Evolutionary conservation across 495 filamentous ascomycete species (phyloP), one percentile per base, ranked within the genome.

Genomic region (Penicillium chermesinum): DNA sequence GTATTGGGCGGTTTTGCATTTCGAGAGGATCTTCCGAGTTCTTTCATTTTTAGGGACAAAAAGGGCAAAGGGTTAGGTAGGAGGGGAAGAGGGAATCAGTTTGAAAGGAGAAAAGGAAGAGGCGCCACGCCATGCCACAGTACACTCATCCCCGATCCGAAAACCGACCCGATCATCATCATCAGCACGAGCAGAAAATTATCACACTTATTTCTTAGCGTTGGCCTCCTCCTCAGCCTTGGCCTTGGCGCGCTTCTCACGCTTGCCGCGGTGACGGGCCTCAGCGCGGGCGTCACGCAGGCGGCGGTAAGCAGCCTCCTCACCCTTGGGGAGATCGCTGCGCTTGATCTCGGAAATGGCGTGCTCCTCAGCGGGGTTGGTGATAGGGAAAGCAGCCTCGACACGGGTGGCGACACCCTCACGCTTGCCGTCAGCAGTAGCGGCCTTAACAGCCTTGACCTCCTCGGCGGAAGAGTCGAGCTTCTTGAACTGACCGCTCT

Each of bases 221-320:
- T 83, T 82, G 68, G 79, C 79, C 50, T 84, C 87, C 74, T 94
- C 94, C 46, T 90, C 87, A 60, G 86, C 89, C 87, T 95, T 96
- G 50, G 83, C 86, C 82, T 85, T 86, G 47, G 80, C 85, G 62
- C 93, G 83, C 89, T 97, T 96, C 80, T 93, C 90, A 67, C 90
- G 84, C 62, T 79, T 77, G 63, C 93, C 93, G 30, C 79, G 66
- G 58, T 86, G 74, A 66, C 89, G 83, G 54, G 87, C 87, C 63
- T 95, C 89, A 63, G 82, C 84, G 71, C 91, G 81, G 52, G 88
- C 87, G 57, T 88, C 81, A 66, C 93, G 87, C 62, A 98, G 81
- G 52, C 80, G 83, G 66, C 80, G 79, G 80, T 86, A 97, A 48
- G 88, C 91, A 67, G 81, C 83, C 81, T 89, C 84, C 71, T 88